These are phyloP conservation scores for Colletotrichum sp. DNA, from an alignment of 2,329 filamentous ascomycete genomes.

Conservation along the genomic window DNA sequence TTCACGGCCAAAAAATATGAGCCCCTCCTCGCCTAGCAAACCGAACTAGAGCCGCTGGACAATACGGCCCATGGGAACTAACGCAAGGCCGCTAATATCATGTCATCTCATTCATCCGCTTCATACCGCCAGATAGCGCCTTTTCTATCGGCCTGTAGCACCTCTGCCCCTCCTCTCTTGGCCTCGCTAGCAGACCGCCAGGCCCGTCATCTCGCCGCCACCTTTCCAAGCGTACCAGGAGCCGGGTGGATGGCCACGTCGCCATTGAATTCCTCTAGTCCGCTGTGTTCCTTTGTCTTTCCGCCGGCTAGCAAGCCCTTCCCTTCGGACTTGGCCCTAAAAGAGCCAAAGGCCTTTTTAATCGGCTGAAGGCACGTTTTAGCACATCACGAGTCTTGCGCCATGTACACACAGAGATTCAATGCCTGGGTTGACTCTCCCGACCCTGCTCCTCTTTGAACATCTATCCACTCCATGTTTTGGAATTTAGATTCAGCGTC, in stretches of 20 bases:
- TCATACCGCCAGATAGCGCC: neutral
- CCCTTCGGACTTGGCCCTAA: neutral
- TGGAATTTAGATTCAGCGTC: neutral
- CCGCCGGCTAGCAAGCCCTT: neutral
- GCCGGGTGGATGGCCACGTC: neutral
- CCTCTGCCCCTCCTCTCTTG: neutral
- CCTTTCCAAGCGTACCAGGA: neutral
- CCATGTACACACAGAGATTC: neutral
- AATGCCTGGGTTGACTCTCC: neutral
- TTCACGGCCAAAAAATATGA: neutral
- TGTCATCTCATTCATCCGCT: neutral
- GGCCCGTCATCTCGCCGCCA: neutral
- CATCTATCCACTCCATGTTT: neutral
- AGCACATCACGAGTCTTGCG: neutral
- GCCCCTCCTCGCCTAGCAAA: neutral
- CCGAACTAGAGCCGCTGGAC: neutral
- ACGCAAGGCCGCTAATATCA: neutral
- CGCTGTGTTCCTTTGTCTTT: neutral
- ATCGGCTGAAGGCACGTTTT: neutral
- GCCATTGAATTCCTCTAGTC: neutral
- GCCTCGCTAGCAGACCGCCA: neutral
- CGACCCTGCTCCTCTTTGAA: neutral
- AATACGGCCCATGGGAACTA: neutral
- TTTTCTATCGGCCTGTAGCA: neutral
- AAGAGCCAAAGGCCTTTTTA: neutral